Evolutionary conservation across 2,329 filamentous ascomycete genomes (phyloP).

Genomic region (Cladobotryum protrusum): DNA sequence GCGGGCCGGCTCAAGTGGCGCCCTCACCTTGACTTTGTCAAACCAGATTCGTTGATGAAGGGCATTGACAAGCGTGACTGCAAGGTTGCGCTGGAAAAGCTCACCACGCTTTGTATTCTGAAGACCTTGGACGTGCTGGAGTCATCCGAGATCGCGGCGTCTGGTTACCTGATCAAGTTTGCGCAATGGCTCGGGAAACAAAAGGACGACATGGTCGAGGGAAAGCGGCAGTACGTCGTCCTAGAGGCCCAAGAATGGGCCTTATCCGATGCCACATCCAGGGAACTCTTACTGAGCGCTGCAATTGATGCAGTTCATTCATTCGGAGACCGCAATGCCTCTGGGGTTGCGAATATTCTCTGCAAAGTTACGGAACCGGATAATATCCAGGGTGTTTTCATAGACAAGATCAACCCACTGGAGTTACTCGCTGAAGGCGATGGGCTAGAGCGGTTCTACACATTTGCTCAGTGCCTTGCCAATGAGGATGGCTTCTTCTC

Average conservation of each 20-base stretch:
- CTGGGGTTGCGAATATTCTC: background rate
- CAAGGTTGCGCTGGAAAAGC: background rate
- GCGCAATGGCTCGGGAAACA: no score
- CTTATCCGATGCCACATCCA: no score
- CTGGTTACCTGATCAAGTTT: no score
- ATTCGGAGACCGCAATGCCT: background rate
- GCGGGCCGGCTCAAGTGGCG: no score
- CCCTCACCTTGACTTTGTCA: background rate
- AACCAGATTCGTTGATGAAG: background rate
- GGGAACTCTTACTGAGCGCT: no score
- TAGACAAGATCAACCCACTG: background rate
- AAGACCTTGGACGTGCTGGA: no score
- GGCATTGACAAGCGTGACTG: background rate
- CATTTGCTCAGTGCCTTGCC: no score
- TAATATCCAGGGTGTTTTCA: background rate
- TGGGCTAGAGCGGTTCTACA: background rate
- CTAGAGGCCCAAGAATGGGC: no score
- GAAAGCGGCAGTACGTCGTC: no score
- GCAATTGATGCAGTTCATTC: background rate
- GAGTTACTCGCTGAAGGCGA: background rate
- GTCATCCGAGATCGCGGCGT: background rate
- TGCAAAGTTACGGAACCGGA: background rate
- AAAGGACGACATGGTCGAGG: no score
- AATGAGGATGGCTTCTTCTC: background rate
- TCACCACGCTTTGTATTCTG: background rate